Percentiles rank a stretch among this genome's conserved stretches.
These are phyloP conservation scores for Serpula lacrymans DNA, from an alignment of 768 basidiomycete genomes.

Conservation along the genomic window DNA sequence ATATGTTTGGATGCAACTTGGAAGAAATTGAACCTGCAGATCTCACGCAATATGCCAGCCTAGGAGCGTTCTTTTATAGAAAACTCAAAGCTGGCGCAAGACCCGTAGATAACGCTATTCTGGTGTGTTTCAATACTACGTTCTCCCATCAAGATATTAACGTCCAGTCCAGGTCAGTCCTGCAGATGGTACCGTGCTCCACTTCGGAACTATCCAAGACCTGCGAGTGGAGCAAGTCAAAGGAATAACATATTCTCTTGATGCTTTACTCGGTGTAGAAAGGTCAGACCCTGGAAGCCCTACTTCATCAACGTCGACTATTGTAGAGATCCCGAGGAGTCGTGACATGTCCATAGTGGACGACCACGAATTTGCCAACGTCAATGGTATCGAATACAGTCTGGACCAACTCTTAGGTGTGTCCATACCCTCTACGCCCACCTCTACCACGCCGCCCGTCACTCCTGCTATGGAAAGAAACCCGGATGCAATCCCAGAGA, in stretches of 20 bases:
- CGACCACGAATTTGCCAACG: slow-evolving; percentile 89
- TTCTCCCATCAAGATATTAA: neutral
- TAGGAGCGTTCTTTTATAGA: slow-evolving; percentile 97
- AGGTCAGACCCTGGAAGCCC: slow-evolving; percentile 40
- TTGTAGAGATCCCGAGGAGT: slow-evolving; percentile 38
- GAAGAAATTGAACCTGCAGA: slow-evolving; percentile 83
- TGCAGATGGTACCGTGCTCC: slow-evolving; percentile 89
- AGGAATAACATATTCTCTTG: slow-evolving; percentile 94
- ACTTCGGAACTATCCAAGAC: slow-evolving; percentile 82
- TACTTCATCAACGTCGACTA: slow-evolving; percentile 36
- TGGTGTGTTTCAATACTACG: slow-evolving; percentile 44
- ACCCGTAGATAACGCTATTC: slow-evolving; percentile 69
- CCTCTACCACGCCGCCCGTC: slow-evolving; percentile 30
- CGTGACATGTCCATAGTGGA: slow-evolving; percentile 63
- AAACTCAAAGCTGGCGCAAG: slow-evolving; percentile 77
- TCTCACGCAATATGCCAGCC: slow-evolving; percentile 71
- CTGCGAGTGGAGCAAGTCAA: slow-evolving; percentile 93
- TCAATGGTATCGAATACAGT: slow-evolving; percentile 96
- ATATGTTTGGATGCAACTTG: slow-evolving; percentile 90
- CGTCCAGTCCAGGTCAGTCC: slow-evolving; percentile 91
- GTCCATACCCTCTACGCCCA: slow-evolving; percentile 37
- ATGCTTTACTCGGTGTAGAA: slow-evolving; percentile 84
- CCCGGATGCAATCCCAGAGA: slow-evolving; percentile 36
- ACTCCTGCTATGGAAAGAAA: slow-evolving; percentile 19
- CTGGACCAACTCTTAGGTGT: slow-evolving; percentile 85